Conservation (phyloP, 768 basidiomycete genomes). For the Ramaria sp. region DNA sequence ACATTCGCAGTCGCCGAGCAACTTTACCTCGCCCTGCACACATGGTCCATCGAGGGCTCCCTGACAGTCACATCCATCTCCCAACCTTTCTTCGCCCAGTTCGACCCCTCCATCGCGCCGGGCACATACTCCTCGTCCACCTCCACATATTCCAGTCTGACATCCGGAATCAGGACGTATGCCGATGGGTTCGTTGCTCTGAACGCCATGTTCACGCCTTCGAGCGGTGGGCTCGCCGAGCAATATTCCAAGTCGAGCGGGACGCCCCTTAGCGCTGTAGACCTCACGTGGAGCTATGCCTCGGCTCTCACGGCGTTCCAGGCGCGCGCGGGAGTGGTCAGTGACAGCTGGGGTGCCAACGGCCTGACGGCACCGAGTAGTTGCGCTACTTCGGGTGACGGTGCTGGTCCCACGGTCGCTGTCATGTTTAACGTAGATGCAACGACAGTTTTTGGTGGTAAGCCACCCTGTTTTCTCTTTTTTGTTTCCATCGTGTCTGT, state of each 20-base stretch:
- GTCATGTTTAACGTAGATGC: constrained; percentile 56
- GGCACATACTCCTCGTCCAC: constrained; percentile 45
- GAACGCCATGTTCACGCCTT: constrained; percentile 51
- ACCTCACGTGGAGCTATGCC: constrained; percentile 75
- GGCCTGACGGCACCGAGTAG: constrained; percentile 36
- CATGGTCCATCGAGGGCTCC: constrained; percentile 45
- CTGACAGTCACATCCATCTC: constrained; percentile 50
- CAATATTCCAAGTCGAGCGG: constrained; percentile 47
- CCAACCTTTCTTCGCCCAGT: constrained; percentile 60
- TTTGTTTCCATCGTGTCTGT: no score
- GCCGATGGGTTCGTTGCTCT: constrained; percentile 58
- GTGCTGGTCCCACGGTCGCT: constrained; percentile 24
- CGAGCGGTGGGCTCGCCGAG: constrained; percentile 49
- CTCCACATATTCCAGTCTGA: constrained; percentile 39
- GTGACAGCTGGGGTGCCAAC: constrained; percentile 58
- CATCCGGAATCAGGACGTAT: constrained; percentile 35
- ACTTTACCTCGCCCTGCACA: constrained; percentile 58
- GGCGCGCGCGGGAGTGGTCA: constrained; percentile 37
- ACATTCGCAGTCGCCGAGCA: constrained; percentile 70
- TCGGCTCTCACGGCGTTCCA: constrained; percentile 51
- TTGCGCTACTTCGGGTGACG: constrained; percentile 29
- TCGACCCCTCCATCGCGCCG: constrained; percentile 34
- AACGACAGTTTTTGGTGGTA: constrained; percentile 51
- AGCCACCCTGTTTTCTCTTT: no score
- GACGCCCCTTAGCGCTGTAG: constrained; percentile 42